Conservation (phyloP, 1,284 basidiomycete genomes). For the Marasmius sp. region DNA sequence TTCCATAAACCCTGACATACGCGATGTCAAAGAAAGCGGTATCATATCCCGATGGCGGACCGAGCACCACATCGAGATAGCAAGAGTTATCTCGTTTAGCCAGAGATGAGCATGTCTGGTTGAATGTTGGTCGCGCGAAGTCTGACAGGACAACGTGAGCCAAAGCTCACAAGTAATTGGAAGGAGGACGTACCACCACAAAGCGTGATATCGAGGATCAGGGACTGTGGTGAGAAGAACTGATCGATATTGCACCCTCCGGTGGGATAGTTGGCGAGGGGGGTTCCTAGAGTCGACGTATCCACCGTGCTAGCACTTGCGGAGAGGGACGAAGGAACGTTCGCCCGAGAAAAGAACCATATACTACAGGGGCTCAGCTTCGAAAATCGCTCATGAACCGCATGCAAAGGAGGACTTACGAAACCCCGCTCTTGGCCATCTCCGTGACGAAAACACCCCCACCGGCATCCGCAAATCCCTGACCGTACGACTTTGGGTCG, state of each 20-base stretch:
- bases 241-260: slow-evolving; percentile 56
- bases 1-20: slow-evolving; percentile 55
- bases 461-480: slow-evolving; percentile 58
- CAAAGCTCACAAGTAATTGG: not conserved
- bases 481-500: slow-evolving; percentile 57
- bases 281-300: slow-evolving; percentile 63
- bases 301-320: slow-evolving; percentile 59
- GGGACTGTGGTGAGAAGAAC: slow-evolving; percentile 65
- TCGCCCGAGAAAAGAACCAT: slow-evolving; percentile 73
- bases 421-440: slow-evolving; percentile 63
- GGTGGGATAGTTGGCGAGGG: slow-evolving; percentile 67
- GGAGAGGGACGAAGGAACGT: slow-evolving; percentile 56
- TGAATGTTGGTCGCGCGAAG: not conserved
- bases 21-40: slow-evolving; percentile 78
- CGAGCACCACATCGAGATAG: slow-evolving; percentile 67
- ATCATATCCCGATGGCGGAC: slow-evolving; percentile 62
- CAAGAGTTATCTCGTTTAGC: not conserved
- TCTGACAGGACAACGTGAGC: not conserved
- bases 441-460: slow-evolving; percentile 78
- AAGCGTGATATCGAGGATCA: slow-evolving; percentile 76
- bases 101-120: not conserved
- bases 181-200: slow-evolving; percentile 44
- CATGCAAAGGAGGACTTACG: slow-evolving; percentile 41
- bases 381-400: no score
- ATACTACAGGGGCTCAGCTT: slow-evolving; percentile 37